Evolutionary conservation across 2,329 filamentous ascomycete genomes (phyloP).

Genomic region (Beauveria brongniartii): DNA sequence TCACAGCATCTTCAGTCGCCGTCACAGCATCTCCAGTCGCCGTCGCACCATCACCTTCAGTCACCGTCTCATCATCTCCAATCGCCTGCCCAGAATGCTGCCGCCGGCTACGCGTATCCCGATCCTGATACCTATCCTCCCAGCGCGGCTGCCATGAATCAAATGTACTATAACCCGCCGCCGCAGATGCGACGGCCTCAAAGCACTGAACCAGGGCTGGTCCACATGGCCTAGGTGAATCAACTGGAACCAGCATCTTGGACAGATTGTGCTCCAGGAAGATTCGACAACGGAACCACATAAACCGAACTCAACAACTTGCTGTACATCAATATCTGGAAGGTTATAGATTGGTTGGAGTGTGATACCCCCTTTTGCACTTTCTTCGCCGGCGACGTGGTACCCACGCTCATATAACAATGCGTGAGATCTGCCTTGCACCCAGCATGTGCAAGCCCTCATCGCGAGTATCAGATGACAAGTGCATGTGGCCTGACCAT

Average conservation of each 20-base stretch:
- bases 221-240: conserved; percentile 31
- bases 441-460: too few relatives aligned
- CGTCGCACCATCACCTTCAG: conserved; percentile 28
- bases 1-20: conserved; percentile 44
- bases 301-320: background rate
- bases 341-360: conserved; percentile 10
- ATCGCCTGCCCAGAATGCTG: conserved; percentile 39
- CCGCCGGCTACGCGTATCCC: conserved; percentile 64
- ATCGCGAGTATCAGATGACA: background rate
- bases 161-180: conserved; percentile 66
- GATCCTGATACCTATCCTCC: conserved; percentile 70
- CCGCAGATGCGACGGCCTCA: conserved; percentile 61
- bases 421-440: background rate
- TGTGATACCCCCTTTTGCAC: conserved; percentile 9
- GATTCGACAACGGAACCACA: background rate
- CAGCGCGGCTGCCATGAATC: conserved; percentile 47
- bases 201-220: conserved; percentile 58
- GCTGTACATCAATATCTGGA: conserved; percentile 5
- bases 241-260: conserved; percentile 9
- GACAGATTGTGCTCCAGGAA: background rate
- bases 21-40: conserved; percentile 44
- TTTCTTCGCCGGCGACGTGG: background rate
- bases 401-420: background rate
- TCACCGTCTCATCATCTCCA: conserved; percentile 42
- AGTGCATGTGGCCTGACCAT: background rate